Conservation (phyloP, 352 stramenopile genomes). For the Aphanomyces astaci region DNA sequence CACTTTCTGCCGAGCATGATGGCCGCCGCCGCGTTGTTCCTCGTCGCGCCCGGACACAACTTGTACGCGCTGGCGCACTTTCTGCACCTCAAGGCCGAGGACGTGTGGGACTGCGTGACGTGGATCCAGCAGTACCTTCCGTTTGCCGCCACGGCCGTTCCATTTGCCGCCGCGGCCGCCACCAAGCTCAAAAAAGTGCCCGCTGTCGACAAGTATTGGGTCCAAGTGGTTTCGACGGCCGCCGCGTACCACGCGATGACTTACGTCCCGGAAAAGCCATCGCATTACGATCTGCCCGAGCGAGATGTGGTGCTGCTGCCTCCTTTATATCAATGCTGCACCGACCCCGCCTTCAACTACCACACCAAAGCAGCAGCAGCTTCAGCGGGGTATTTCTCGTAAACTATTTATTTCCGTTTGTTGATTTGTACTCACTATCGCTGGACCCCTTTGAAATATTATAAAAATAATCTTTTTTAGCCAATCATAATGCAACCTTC, state of each 20-base stretch:
- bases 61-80: conserved; percentile 14
- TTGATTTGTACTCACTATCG: not conserved
- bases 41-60: conserved; percentile 11
- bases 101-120: conserved; percentile 9
- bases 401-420: not conserved
- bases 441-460: no score
- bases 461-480: no score
- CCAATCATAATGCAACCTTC: no score
- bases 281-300: conserved; percentile 4
- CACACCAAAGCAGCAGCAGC: not conserved
- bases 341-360: not conserved
- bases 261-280: not conserved
- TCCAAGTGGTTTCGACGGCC: conserved; percentile 9
- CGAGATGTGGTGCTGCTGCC: not conserved
- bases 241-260: not conserved
- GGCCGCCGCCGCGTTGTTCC: not conserved
- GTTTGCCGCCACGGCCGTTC: not conserved
- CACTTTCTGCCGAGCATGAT: conserved; percentile 14
- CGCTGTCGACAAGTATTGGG: not conserved
- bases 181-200: conserved; percentile 12
- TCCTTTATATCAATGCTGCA: conserved; percentile 3
- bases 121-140: conserved; percentile 20
- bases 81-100: conserved; percentile 8
- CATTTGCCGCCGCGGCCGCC: not conserved
- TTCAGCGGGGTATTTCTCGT: not conserved